Conservation (phyloP, 805 yeast species). For the Metschnikowia hibisci region DNA sequence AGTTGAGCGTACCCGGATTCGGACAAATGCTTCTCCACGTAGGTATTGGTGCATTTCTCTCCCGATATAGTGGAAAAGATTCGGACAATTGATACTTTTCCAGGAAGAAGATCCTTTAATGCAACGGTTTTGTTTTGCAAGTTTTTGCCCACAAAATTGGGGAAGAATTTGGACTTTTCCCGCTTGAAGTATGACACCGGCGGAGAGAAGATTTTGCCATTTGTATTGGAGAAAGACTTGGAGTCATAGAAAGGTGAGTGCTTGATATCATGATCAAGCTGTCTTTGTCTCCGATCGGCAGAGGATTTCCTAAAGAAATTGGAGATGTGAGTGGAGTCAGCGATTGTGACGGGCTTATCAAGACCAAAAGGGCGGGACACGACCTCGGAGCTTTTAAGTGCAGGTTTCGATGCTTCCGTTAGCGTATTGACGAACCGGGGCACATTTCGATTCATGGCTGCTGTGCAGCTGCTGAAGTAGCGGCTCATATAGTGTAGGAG, state of each 20-base stretch:
- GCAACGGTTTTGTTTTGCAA: constrained; percentile 37
- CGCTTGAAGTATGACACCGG: constrained; percentile 75
- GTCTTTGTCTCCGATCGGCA: constrained; percentile 34
- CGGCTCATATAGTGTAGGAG: constrained; percentile 2
- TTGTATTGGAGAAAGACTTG: constrained; percentile 50
- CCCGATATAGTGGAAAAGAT: constrained; percentile 69
- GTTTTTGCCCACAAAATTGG: constrained; percentile 64
- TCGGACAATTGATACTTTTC: constrained; percentile 60
- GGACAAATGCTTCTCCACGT: constrained; percentile 46
- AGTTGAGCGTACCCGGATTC: constrained; percentile 41
- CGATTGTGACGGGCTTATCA: constrained; percentile 19
- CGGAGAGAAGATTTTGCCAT: constrained; percentile 80
- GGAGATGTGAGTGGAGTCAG: constrained; percentile 12
- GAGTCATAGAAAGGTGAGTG: constrained; percentile 44
- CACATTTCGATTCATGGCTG: constrained; percentile 12
- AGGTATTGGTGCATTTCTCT: constrained; percentile 58
- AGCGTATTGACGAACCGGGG: constrained; percentile 38
- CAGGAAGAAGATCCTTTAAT: constrained; percentile 38
- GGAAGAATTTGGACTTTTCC: constrained; percentile 75
- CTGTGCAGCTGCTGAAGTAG: constrained; percentile 8
- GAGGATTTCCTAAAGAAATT: constrained; percentile 33
- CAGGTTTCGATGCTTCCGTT: constrained; percentile 37
- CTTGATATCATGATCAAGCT: constrained; percentile 38
- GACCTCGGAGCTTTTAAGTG: constrained; percentile 28
- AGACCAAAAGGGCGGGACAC: constrained; percentile 40